Evolutionary conservation across 179 eudicot species (phyloP), one percentile per base, ranked within the genome.

Genomic region (Beta corolliflora): DNA sequence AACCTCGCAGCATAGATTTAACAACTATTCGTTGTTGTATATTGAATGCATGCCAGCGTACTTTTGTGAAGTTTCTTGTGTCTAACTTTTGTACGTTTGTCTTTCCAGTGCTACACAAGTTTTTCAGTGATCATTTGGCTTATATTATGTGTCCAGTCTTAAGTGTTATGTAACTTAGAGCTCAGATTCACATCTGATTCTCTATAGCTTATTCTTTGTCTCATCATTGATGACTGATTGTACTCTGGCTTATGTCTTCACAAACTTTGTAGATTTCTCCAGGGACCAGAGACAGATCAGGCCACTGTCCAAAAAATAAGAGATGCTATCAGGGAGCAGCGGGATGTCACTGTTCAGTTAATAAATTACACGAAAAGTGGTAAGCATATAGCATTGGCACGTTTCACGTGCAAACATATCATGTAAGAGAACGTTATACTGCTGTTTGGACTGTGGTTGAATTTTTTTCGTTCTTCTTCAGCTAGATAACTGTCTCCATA

Each of bases 231-330:
- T 41, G n/a, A 53, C 65, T 53, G 10, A 36, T 72, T 50, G 66
- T 16, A 29, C 66, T 77, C 73, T 66, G 29, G 52, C 82, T 78
- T 53, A 76, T 52, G 48, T 67, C 8, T 71, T 56, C 31, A 65
- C 53, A 23, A 82, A 84, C 58, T 58, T 58, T 70, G 63, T 75
- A 88, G 91, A 75, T 88, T 88, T 46, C 91, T 88, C 79, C 91
- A 88, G 77, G 91, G 91, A 78, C 91, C 91, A 16, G 91, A 88
- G 78, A 88, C 91, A 44, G 91, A 88, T 79, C 89, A 88, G 76
- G 81, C 86, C 67, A 88, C 91, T 29, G 89, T 88, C 73, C 89
- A 88, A 71, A 86, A 81, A 76, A 86, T 88, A 69, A 78, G 91
- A 86, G 91, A 88, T 68, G 91, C 91, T 71, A 88, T 88, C 41